Base-by-base conservation (phyloP, 1,284 basidiomycete genomes). In the Tilletia walkeri region DNA sequence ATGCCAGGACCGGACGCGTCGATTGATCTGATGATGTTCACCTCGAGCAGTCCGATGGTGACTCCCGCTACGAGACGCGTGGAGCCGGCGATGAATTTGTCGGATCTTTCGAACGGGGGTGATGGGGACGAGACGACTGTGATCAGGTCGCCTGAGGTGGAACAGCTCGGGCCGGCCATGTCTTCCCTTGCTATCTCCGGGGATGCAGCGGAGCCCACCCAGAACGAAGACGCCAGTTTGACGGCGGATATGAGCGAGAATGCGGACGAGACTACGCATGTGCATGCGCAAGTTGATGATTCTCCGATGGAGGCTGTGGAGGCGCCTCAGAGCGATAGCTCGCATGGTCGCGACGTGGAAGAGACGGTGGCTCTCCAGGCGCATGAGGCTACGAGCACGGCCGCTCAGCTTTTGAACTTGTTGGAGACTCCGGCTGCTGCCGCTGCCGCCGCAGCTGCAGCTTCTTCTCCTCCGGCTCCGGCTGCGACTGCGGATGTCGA, bases 21-120 rank as follows among this genome's bases (percentile, higher is more conserved):
- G 7, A 73, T 79, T 66, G 78, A 79, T 67, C 63, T 79, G 68
- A 79, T 79, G 76, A 72, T 72, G 59, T 77, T 79, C 66, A 49
- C 34, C 36, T 63, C 59, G 3, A 41, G 59, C 59, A 56, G n/a
- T 24, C 54, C 20, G 12, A 12, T 12, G 18, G 6, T 12, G 34
- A 20, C 54, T 56, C 54, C 54, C 4, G 54, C n/a, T 12, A 30
- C 20, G 54, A 30, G 6, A n/a, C 54, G 14, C 20, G 14, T 7
- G 3, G 41, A 45, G 9, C 9, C 41, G 6, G 41, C 6, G 41
- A 45, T 45, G 41, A 45, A 14, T 14, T 14, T 45, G 9, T 45
- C 41, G 9, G 50, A 24, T 18, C 16, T 24, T 18, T 53, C 50
- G 2, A 53, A 53, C 1, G 24, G 24, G 24, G 24, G 24, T 18